Evolutionary conservation across 179 eudicot genomes (phyloP).

Genomic region (Spergularia azorica): DNA sequence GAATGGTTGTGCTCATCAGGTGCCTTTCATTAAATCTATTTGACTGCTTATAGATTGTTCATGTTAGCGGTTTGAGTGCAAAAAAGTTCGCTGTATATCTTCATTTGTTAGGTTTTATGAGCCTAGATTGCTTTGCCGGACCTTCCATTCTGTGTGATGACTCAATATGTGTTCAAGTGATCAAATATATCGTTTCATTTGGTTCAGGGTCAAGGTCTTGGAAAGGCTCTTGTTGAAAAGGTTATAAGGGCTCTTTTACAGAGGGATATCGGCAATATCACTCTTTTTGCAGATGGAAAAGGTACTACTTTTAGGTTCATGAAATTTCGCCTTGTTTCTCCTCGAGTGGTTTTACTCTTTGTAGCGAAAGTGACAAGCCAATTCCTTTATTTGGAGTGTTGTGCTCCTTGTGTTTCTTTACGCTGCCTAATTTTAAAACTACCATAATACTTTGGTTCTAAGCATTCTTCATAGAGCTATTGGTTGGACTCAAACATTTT

Average conservation of each 20-base stretch:
- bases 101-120: neutral
- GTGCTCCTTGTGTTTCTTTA: neutral
- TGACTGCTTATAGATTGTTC: neutral
- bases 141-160: neutral
- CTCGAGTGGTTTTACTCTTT: neutral
- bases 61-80: neutral
- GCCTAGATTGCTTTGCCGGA: neutral
- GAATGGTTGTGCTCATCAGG: no score
- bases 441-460: neutral
- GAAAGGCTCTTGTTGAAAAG: slow-evolving; percentile 94
- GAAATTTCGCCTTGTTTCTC: neutral
- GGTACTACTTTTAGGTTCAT: slow-evolving; percentile 42
- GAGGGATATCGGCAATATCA: slow-evolving; percentile 88
- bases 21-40: neutral
- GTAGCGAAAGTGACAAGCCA: neutral
- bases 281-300: slow-evolving; percentile 89
- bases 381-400: neutral
- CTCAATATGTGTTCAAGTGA: neutral
- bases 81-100: neutral
- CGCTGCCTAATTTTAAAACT: neutral
- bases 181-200: neutral
- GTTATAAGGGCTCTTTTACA: slow-evolving; percentile 88
- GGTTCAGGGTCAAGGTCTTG: slow-evolving; percentile 92
- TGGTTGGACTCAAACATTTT: neutral
- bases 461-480: neutral